phyloP scores from a whole-genome alignment of 495 filamentous ascomycete genomes.

The Sporormia fimetaria region DNA sequence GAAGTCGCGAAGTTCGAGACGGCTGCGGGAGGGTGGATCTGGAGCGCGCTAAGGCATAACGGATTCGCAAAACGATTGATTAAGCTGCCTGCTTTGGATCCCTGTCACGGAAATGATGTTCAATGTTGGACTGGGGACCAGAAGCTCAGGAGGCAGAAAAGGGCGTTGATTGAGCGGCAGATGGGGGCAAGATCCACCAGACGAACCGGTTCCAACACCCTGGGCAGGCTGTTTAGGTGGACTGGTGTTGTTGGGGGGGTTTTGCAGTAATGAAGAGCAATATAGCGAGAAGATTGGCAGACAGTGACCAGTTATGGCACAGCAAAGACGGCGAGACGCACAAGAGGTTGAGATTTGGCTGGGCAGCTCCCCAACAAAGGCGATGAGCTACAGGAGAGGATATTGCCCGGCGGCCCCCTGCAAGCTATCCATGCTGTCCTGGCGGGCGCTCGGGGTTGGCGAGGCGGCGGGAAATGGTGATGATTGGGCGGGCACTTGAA shows the following conservation, averaged over 20 bases:
- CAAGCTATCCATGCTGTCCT: slow-evolving; percentile 23
- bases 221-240: not conserved
- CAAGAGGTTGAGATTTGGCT: too few relatives aligned
- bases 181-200: too few relatives aligned
- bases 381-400: too few relatives aligned
- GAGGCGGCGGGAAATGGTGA: not conserved
- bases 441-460: slow-evolving; percentile 13
- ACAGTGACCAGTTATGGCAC: slow-evolving; percentile 3
- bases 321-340: too few relatives aligned
- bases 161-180: too few relatives aligned
- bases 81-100: slow-evolving; percentile 7
- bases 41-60: slow-evolving; percentile 9
- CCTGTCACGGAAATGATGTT: slow-evolving; percentile 15
- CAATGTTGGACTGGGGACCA: slow-evolving; percentile 22
- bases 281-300: slow-evolving; percentile 9
- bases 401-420: too few relatives aligned
- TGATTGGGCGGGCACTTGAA: slow-evolving; percentile 12
- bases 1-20: too few relatives aligned
- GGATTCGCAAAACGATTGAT: slow-evolving; percentile 7
- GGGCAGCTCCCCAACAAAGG: too few relatives aligned
- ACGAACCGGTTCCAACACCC: too few relatives aligned
- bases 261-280: slow-evolving; percentile 11
- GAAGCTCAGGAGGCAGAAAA: too few relatives aligned
- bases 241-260: slow-evolving; percentile 13
- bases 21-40: slow-evolving; percentile 7